Conservation (phyloP, 495 filamentous ascomycete species). For the Lasiosphaeria hispida region DNA sequence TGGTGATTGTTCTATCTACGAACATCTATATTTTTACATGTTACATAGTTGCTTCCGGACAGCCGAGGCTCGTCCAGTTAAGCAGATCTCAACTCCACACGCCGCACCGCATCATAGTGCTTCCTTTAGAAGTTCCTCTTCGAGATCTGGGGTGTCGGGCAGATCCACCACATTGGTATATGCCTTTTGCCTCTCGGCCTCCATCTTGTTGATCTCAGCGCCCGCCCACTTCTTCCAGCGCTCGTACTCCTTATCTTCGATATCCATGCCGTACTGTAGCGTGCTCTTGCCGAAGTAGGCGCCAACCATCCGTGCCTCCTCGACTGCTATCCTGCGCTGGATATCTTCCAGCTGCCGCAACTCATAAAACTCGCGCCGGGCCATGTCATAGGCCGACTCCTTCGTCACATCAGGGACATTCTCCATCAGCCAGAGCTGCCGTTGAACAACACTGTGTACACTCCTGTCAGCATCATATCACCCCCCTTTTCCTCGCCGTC, state of each 20-base stretch:
- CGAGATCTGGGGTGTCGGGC: no score
- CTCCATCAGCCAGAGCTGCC: constrained; percentile 80
- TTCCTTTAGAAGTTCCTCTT: no score
- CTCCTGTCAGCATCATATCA: not conserved
- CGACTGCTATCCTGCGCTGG: constrained; percentile 75
- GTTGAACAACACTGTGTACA: constrained; percentile 79
- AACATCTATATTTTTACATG: no score
- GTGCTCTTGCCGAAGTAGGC: constrained; percentile 78
- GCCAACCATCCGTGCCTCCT: constrained; percentile 83
- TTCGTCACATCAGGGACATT: constrained; percentile 55
- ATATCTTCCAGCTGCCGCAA: constrained; percentile 79
- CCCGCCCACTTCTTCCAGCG: constrained; percentile 80
- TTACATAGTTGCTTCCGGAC: no score
- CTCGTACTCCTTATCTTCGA: constrained; percentile 77
- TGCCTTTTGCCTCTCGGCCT: constrained; percentile 47
- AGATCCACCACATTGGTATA: constrained; percentile 7
- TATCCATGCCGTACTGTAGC: constrained; percentile 72
- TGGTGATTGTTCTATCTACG: no score
- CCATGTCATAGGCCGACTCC: constrained; percentile 77
- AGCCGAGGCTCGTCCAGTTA: no score
- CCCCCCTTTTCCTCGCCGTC: not conserved
- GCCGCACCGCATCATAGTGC: no score
- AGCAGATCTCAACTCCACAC: no score
- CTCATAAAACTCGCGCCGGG: constrained; percentile 86
- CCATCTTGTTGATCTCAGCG: constrained; percentile 41